phyloP scores from a whole-genome alignment of 805 yeast species.

The Saturnispora besseyi region DNA sequence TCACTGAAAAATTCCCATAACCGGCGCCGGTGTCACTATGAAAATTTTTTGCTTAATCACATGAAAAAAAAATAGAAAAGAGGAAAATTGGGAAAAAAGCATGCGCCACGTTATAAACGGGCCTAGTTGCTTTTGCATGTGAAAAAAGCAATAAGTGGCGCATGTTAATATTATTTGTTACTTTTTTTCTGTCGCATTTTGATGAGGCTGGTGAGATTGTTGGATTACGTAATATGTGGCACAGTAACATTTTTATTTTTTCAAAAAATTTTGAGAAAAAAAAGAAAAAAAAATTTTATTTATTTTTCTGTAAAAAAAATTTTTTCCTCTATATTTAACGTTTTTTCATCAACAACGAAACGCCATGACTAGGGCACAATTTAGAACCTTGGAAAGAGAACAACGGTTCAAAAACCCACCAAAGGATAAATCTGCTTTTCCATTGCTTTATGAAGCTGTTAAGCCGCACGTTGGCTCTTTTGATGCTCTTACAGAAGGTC shows the following conservation, averaged over 20 bases:
- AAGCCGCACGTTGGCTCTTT: constrained; percentile 94
- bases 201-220: not conserved
- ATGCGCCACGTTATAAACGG: not conserved
- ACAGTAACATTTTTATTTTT: too few relatives aligned
- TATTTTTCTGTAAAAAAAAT: not conserved
- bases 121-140: not conserved
- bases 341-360: constrained; percentile 5
- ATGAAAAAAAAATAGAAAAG: not conserved
- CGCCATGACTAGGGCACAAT: constrained; percentile 40
- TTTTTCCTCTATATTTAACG: not conserved
- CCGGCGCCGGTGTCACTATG: not conserved
- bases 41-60: not conserved
- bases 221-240: too few relatives aligned
- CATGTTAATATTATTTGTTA: not conserved
- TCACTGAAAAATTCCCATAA: not conserved
- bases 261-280: too few relatives aligned
- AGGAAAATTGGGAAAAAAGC: not conserved
- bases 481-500: constrained; percentile 87
- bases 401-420: constrained; percentile 82
- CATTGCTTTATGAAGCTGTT: constrained; percentile 80
- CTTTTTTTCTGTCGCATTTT: too few relatives aligned
- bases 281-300: not conserved
- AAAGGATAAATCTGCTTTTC: constrained; percentile 72
- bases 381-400: constrained; percentile 83
- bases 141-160: not conserved